These are phyloP conservation scores for Fragaria ananassa DNA, from an alignment of 306 rosid species.

Conservation along the genomic window DNA sequence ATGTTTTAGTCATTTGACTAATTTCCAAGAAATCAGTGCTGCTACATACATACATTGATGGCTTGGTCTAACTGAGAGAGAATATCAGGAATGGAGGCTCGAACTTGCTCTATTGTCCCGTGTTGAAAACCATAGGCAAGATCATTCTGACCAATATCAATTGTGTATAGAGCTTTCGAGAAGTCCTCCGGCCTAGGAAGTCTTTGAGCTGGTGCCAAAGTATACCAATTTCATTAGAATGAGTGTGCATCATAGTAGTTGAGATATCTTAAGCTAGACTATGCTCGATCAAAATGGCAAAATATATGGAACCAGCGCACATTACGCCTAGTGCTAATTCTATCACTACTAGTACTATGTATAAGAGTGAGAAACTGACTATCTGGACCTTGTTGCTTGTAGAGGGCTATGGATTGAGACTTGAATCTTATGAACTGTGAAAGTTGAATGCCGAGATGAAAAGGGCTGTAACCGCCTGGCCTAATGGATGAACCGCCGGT, in stretches of 20 bases:
- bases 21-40: neutral
- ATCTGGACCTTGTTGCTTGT: constrained; percentile 37
- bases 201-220: constrained; percentile 32
- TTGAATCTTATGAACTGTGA: constrained; percentile 70
- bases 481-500: constrained; percentile 70
- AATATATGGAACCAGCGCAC: neutral
- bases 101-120: constrained; percentile 52
- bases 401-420: constrained; percentile 48
- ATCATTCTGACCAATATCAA: constrained; percentile 93
- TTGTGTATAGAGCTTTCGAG: constrained; percentile 64
- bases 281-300: neutral
- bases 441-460: constrained; percentile 68
- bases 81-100: constrained; percentile 61
- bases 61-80: constrained; percentile 47
- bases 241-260: neutral
- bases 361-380: constrained; percentile 35
- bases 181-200: constrained; percentile 71
- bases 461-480: constrained; percentile 68
- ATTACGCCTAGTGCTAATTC: neutral
- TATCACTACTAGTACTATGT: neutral
- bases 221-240: constrained; percentile 9
- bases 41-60: constrained; percentile 43
- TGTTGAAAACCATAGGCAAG: constrained; percentile 55
- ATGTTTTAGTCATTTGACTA: too few relatives aligned
- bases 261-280: neutral